A percentile compares a stretch with the other conserved stretches of the same genome.
phyloP scores from a whole-genome alignment of 768 basidiomycete species.

The Serendipita indica region DNA sequence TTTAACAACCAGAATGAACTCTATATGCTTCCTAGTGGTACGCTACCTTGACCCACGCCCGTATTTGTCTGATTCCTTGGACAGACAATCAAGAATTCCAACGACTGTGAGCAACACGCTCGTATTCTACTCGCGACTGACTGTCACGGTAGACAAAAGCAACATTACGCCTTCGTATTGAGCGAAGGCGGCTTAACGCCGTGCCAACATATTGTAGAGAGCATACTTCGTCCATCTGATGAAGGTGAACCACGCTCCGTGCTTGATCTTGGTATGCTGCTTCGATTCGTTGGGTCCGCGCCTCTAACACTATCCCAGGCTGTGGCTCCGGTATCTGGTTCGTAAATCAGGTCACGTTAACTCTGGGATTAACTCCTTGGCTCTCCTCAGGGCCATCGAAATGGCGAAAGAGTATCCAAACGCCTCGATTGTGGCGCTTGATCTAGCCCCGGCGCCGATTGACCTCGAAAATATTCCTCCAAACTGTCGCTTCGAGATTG shows the following conservation, averaged over 20 bases:
- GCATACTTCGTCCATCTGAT: not conserved
- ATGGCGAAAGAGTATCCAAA: not conserved
- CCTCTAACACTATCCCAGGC: not conserved
- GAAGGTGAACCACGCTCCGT: not conserved
- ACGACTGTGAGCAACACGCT: not conserved
- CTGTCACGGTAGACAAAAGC: not conserved
- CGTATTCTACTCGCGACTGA: too few relatives aligned
- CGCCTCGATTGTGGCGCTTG: not conserved
- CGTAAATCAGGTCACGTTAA: not conserved
- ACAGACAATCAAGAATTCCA: conserved; percentile 4
- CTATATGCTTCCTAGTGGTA: conserved; percentile 1
- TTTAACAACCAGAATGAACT: conserved; percentile 1
- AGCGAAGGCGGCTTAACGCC: not conserved
- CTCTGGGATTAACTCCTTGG: not conserved
- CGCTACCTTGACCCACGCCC: not conserved
- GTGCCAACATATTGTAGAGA: not conserved
- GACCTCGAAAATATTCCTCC: not conserved
- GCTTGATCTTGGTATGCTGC: not conserved
- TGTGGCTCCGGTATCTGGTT: conserved; percentile 1
- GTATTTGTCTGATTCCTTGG: not conserved
- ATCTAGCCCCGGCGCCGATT: not conserved
- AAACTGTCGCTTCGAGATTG: conserved; percentile 18
- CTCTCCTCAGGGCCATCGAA: conserved; percentile 1
- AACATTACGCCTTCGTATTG: conserved; percentile 4
- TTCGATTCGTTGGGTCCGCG: not conserved